Evolutionary conservation across 345 rosid genomes (phyloP), one percentile per base, ranked within the genome.

Genomic region (Linum lewisii): DNA sequence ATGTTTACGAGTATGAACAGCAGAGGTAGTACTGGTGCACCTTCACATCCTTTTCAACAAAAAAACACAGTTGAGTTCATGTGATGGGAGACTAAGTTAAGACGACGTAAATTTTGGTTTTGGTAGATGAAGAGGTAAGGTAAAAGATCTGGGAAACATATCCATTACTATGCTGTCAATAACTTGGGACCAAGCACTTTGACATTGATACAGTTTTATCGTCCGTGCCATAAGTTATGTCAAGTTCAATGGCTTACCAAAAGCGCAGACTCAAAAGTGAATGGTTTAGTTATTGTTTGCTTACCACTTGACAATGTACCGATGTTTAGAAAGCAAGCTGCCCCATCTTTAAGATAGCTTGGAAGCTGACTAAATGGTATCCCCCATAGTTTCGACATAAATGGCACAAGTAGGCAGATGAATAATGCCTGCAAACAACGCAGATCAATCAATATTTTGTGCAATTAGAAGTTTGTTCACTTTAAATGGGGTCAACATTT

Each of bases 381-480:
- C 18, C 96, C 98, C 98, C 98, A 91, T 64, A 91, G 75, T 75
- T 88, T 91, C 23, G 98, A 91, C 74, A 91, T 69, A 69, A 91
- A 87, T 36, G 98, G 98, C 49, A 88, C 85, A 56, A 91, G 86
- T 68, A 91, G 76, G 71, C 79, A 85, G 52, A 91, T 70, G 66
- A 90, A 88, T 51, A 88, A 37, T 57, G 92, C 95, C 96, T 91
- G 77, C 59, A 62, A 50, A 59, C 72, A 50, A 65, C 71, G 67
- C 9, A 58, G 21, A 60, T 47, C 8, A 20, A 22, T 51, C 19
- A 55, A 59, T 34, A 55, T 47, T 66, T 68, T 62, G 70, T 51
- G 21, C 45, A 63, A 21, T 52, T 47, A 62, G 60, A 42, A 42
- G 4, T 42, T 11, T 16, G 47, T 24, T 18, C 21, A 21, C 38